Conservation (phyloP, 139 green algal genomes). For the Spirogloea muscicola region DNA sequence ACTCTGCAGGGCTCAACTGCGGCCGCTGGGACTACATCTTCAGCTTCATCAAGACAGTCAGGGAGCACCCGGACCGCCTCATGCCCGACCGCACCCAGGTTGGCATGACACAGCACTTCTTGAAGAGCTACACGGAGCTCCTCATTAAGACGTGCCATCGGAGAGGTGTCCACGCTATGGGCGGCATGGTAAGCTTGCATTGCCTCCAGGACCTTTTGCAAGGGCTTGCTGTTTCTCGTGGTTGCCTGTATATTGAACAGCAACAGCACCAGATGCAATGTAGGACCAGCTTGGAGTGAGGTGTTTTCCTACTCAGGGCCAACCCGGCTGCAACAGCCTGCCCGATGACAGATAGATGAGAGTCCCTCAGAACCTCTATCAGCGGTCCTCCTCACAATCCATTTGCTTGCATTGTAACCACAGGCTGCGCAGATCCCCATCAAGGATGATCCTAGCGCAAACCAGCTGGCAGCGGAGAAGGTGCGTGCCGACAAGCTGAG, state of each 20-base stretch:
- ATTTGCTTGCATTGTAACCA: slow-evolving; percentile 4
- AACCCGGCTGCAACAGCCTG: too few relatives aligned
- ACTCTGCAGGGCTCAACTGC: slow-evolving; percentile 81
- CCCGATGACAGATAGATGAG: too few relatives aligned
- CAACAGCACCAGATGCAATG: too few relatives aligned
- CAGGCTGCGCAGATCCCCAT: slow-evolving; percentile 75
- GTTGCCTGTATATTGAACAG: too few relatives aligned
- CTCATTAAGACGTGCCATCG: slow-evolving; percentile 86
- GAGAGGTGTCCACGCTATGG: slow-evolving; percentile 83
- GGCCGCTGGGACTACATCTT: slow-evolving; percentile 93
- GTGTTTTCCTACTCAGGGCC: too few relatives aligned
- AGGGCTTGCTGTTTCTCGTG: too few relatives aligned
- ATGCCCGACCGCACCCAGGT: slow-evolving; percentile 73
- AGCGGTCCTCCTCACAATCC: too few relatives aligned
- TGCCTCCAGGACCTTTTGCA: too few relatives aligned
- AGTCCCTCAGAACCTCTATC: too few relatives aligned
- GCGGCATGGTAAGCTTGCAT: slow-evolving; percentile 68
- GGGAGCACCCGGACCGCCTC: slow-evolving; percentile 65
- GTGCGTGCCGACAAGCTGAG: slow-evolving; percentile 79
- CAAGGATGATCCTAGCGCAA: slow-evolving; percentile 72
- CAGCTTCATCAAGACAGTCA: slow-evolving; percentile 82
- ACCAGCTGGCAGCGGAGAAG: slow-evolving; percentile 69
- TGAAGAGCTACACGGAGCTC: slow-evolving; percentile 77
- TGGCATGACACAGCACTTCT: slow-evolving; percentile 75
- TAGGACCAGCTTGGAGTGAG: too few relatives aligned